Base-by-base conservation (phyloP, 345 rosid genomes). In the Eucalyptus guilfoylei region DNA sequence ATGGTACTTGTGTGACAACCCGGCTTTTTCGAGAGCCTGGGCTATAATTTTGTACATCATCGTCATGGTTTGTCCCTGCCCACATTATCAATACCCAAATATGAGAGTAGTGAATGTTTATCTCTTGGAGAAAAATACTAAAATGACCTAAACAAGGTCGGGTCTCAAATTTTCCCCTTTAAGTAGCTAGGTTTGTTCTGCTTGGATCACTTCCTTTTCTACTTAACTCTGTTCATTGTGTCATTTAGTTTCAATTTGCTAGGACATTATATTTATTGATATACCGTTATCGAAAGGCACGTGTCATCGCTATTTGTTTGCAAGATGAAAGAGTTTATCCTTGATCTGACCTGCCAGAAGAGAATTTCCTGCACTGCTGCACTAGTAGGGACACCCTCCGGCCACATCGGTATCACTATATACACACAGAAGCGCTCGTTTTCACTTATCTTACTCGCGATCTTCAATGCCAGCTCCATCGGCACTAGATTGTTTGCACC, bases 401-500 rank as follows among this genome's bases (percentile, higher is more conserved):
- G 96, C 95, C 95, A 96, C 96, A 95, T 93, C 3, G 95, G 98
- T 69, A 96, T 93, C 88, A 95, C 94, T 72, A 94, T 44, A 89
- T 94, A 94, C 44, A 93, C 97, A 0, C 94, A 85, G 80, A 96
- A 96, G 17, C 88, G 93, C 92, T 96, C 94, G 37, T 93, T 89
- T 69, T 91, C 93, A 11, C 89, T 91, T 50, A 96, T 94, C 93
- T 96, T 96, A 89, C 93, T 91, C 1, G 91, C 92, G 42, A 96
- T 92, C 91, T 96, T 96, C 93, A 96, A 87, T 26, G 98, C 96
- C 87, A 96, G 49, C 88, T 96, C 98, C 92, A 95, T 93, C 3
- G 96, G 98, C 34, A 96, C 87, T 85, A 96, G 92, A 91, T 96
- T 95, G 86, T 95, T 95, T 17, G 98, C 98, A 50, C 96, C 98